These are phyloP conservation scores for Luvunga scandens DNA, from an alignment of 345 rosid species.

Conservation along the genomic window DNA sequence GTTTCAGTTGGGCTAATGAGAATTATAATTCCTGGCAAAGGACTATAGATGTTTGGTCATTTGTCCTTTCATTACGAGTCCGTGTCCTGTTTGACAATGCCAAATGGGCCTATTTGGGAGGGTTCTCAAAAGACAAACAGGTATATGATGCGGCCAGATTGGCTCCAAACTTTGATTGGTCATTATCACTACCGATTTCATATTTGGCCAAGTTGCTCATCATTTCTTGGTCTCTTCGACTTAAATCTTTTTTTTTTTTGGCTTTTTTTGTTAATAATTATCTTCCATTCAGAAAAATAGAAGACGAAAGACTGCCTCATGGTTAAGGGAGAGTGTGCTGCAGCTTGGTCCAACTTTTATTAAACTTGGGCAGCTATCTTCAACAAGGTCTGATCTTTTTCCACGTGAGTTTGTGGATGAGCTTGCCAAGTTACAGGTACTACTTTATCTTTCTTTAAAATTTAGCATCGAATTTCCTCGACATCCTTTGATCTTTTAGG, in stretches of 20 bases:
- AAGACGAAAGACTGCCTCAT: constrained; percentile 72
- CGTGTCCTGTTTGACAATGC: constrained; percentile 80
- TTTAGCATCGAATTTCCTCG: neutral
- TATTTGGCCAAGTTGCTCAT: neutral
- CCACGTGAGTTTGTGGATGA: constrained; percentile 92
- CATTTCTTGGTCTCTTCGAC: neutral
- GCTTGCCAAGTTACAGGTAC: constrained; percentile 96
- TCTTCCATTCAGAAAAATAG: constrained; percentile 55
- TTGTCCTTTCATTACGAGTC: constrained; percentile 61
- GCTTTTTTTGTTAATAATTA: constrained; percentile 15
- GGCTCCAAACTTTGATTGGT: neutral
- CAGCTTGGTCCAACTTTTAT: constrained; percentile 98
- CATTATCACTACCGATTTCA: neutral
- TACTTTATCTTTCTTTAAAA: neutral
- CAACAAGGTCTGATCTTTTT: constrained; percentile 90
- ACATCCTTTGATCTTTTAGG: neutral
- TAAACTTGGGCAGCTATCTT: constrained; percentile 91
- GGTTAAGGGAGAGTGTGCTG: constrained; percentile 84
- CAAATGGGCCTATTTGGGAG: constrained; percentile 79
- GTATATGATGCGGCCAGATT: constrained; percentile 25
- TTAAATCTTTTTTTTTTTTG: neutral
- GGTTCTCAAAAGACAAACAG: constrained; percentile 80
- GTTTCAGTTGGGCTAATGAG: constrained; percentile 94
- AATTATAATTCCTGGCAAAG: constrained; percentile 75
- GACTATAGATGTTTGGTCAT: constrained; percentile 88